Base-by-base conservation (phyloP, 1,139 yeast species). In the Candida mesenterica region DNA sequence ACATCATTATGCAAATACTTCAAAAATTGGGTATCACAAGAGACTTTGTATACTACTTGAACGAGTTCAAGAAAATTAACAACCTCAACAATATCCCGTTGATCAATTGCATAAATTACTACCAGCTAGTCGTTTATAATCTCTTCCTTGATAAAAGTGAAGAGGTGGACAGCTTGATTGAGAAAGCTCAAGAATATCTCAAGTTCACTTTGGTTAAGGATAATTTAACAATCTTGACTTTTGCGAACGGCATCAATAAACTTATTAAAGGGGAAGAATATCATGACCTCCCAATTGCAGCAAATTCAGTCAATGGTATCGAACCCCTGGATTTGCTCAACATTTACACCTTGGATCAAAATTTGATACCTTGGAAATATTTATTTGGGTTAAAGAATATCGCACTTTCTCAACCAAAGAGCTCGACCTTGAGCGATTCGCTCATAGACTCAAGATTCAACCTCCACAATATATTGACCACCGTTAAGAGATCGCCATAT, bases 21-120 rank as follows among this genome's bases (percentile, higher is more conserved):
- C 56, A 64, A 15, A 65, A 62, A 29, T 48, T 77, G 30, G 87
- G 88, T 0, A 48, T 77, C 3, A 61, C 79, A 0, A 75, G 75
- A 43, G 86, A 80, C 37, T 62, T 75, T 27, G 61, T 63, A 3
- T 77, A 66, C 49, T 80, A 71, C 52, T 44, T 68, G 10, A 58
- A 59, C 4, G 88, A 82, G 44, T 60, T 73, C 28, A 52, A 55
- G 6, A 68, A 63, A 28, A 52, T 77, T 15, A 51, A 62, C 28
- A 50, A 48, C 6, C 10, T 32, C 8, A 61, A 49, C 13, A 43
- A 48, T 4, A 47, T 57, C 4, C 65, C 65, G 1, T 43, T 58
- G n/a, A 44, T 61, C 7, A 62, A 60, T 34, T 53, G 63, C 23
- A 34, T 51, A 9, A 56, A 59, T 35, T 39, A 44, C 33, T 53